Evolutionary conservation across 2,329 filamentous ascomycete genomes (phyloP), one percentile per base, ranked within the genome.

Genomic region (Aureobasidium sp.): DNA sequence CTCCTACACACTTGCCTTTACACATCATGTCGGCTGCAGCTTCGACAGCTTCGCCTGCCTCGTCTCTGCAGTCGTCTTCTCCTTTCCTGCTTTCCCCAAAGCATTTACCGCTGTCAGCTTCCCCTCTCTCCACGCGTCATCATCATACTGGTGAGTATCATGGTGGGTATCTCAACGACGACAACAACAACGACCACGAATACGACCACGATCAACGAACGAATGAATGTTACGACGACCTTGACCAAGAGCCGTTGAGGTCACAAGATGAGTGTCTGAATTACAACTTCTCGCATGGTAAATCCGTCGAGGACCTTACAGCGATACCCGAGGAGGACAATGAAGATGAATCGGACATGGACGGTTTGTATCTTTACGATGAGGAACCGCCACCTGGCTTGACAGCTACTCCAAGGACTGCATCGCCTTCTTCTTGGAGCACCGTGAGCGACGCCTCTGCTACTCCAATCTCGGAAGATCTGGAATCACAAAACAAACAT

Each of bases 111-210:
- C 67, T 72, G 64, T 49, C 56, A 17, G 57, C 35, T 7, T 60
- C 35, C 57, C 57, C 45, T 60, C 45, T 49, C 14, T 50, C 33
- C 57, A 35, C 22, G 19, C 44, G 29, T 60, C 57, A 60, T 60
- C 57, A 50, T 60, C 71, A 62, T 67, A 37, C 63, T 69, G 78
- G 78, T 81, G 77, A 77, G 79, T 81, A 79, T 78, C 66, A 31
- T 22, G 56, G 59, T 57, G 48, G 58, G 63, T 54, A 54, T 54
- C n/a, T 9, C 42, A 58, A 37, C 45, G 62, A 35, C 33, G 49
- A 64, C 48, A 58, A 63, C 58, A 57, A 53, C 27, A 29, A 29
- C 5, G 61, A 35, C 24, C 47, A 64, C 33, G 49, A 64, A 45
- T 58, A 63, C 60, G 49, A 64, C 48, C 59, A 63, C 60, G 60